Percentiles rank a stretch among this genome's conserved stretches.
These are phyloP conservation scores for Parietichytrium sp. DNA, from an alignment of 108 stramenopile species.

Conservation along the genomic window DNA sequence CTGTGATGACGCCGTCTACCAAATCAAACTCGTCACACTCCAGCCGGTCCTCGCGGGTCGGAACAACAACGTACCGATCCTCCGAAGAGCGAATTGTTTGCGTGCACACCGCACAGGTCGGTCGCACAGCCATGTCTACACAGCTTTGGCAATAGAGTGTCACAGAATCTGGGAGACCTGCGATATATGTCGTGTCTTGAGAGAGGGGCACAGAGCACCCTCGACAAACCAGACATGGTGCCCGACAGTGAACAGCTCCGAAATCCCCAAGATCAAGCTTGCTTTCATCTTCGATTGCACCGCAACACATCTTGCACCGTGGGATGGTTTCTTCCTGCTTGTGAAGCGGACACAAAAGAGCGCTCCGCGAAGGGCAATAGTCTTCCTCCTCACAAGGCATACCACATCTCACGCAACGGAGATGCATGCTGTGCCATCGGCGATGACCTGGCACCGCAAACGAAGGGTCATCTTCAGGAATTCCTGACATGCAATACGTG, in stretches of 20 bases:
- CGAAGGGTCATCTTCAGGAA: neutral
- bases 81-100: neutral
- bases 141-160: neutral
- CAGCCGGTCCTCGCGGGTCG: neutral
- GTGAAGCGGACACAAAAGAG: neutral
- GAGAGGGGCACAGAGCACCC: neutral
- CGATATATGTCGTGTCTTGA: neutral
- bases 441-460: neutral
- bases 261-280: neutral
- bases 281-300: neutral
- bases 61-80: neutral
- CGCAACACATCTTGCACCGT: neutral
- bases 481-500: neutral
- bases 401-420: neutral
- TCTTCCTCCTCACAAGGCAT: too few relatives aligned
- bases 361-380: neutral
- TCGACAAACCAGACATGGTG: neutral
- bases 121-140: neutral
- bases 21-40: neutral
- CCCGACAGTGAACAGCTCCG: neutral
- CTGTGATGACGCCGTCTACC: neutral
- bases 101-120: neutral
- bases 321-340: neutral
- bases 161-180: neutral
- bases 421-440: neutral